Conservation (phyloP, 768 basidiomycete genomes). For the Russula emetica region DNA sequence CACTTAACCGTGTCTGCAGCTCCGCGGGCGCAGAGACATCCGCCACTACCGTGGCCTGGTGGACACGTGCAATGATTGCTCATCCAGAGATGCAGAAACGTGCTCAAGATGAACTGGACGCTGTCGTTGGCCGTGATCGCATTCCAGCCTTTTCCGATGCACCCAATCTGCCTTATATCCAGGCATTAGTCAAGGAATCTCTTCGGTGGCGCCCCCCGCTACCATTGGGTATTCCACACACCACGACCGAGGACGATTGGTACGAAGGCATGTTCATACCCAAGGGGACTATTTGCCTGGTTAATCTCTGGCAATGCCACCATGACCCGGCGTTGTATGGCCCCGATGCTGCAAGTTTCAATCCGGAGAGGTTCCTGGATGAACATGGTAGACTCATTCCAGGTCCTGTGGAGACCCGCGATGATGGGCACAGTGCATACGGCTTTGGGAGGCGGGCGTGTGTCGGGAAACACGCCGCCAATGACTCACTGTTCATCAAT, state of each 20-base stretch:
- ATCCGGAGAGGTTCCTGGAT: slow-evolving; percentile 27
- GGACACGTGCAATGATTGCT: slow-evolving; percentile 23
- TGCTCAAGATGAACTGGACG: slow-evolving; percentile 15
- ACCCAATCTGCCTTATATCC: slow-evolving; percentile 7
- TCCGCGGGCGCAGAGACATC: slow-evolving; percentile 10
- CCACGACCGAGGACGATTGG: slow-evolving; percentile 30
- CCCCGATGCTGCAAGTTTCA: slow-evolving; percentile 25
- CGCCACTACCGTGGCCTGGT: slow-evolving; percentile 14
- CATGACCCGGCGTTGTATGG: slow-evolving; percentile 15
- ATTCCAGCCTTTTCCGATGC: slow-evolving; percentile 7
- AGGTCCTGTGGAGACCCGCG: slow-evolving; percentile 14
- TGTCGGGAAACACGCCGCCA: slow-evolving; percentile 26
- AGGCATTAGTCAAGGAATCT: slow-evolving; percentile 11
- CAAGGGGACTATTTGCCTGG: slow-evolving; percentile 35
- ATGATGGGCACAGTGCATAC: slow-evolving; percentile 23
- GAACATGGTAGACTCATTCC: not conserved
- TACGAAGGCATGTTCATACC: slow-evolving; percentile 32
- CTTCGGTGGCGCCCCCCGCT: slow-evolving; percentile 13
- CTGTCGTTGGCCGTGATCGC: slow-evolving; percentile 17
- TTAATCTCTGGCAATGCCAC: slow-evolving; percentile 27
- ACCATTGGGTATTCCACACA: not conserved
- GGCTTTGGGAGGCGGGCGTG: slow-evolving; percentile 28
- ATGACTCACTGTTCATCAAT: slow-evolving; percentile 26
- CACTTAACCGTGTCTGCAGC: not conserved
- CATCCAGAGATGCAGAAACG: slow-evolving; percentile 23